Evolutionary conservation across 768 basidiomycete genomes (phyloP).

Genomic region (Termitomyces sp.): DNA sequence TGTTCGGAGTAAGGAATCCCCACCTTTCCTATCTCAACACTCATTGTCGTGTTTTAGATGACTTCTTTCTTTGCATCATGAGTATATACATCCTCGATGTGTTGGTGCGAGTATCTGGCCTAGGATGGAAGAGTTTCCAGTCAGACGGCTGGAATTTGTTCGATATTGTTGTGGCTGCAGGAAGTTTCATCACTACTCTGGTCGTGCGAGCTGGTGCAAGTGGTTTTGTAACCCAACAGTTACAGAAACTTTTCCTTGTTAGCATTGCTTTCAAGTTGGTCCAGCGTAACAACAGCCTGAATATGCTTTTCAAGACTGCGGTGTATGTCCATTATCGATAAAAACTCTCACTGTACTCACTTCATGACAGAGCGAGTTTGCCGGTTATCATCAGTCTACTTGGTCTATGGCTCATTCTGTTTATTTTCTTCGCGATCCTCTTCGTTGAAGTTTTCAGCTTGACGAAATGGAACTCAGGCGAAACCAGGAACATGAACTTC

Average conservation of each 20-base stretch:
- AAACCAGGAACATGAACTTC: conserved; percentile 71
- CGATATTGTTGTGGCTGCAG: conserved; percentile 73
- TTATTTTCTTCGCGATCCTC: conserved; percentile 87
- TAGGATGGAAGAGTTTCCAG: conserved; percentile 81
- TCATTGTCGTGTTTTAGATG: conserved; percentile 38
- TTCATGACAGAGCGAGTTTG: conserved; percentile 61
- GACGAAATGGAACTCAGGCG: conserved; percentile 77
- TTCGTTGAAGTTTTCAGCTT: conserved; percentile 88
- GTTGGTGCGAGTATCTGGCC: conserved; percentile 68
- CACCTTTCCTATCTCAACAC: not conserved
- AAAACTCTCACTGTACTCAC: not conserved
- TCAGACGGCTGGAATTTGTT: conserved; percentile 94
- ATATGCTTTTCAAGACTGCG: conserved; percentile 95
- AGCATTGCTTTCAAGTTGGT: conserved; percentile 93
- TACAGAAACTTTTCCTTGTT: conserved; percentile 90
- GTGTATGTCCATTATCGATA: conserved; percentile 51
- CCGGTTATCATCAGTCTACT: conserved; percentile 83
- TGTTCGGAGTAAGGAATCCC: conserved; percentile 48
- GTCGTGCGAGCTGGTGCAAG: conserved; percentile 51
- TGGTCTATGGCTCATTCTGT: conserved; percentile 83
- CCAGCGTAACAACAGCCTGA: conserved; percentile 79
- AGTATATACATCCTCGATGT: conserved; percentile 75
- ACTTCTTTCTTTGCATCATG: conserved; percentile 71
- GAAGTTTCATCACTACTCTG: conserved; percentile 80
- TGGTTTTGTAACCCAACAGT: conserved; percentile 52